A percentile compares a stretch with the other conserved stretches of the same genome.
Conservation (phyloP, 805 yeast species). For the Wickerhamomyces pijperi region DNA sequence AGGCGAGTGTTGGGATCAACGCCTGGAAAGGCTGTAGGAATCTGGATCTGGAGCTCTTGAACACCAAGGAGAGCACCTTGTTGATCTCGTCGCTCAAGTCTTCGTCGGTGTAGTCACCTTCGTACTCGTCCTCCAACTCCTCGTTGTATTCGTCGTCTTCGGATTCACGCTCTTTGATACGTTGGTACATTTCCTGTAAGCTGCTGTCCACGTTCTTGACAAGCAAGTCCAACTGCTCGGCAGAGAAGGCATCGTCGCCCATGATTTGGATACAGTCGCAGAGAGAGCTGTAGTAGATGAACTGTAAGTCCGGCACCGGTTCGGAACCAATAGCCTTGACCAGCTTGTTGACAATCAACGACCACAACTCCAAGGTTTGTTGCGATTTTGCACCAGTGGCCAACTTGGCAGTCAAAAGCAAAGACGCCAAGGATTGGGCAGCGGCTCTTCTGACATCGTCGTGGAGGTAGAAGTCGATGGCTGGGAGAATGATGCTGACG, state of each 20-base stretch:
- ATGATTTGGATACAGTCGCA: slow-evolving; percentile 54
- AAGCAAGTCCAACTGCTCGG: slow-evolving; percentile 42
- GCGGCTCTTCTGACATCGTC: slow-evolving; percentile 93
- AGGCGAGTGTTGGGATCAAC: slow-evolving; percentile 50
- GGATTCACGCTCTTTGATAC: slow-evolving; percentile 61
- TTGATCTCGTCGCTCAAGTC: slow-evolving; percentile 81
- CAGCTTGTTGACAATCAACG: slow-evolving; percentile 53
- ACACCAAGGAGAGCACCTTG: slow-evolving; percentile 58
- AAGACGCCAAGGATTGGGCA: slow-evolving; percentile 70
- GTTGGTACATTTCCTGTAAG: slow-evolving; percentile 54
- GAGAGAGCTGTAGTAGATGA: slow-evolving; percentile 66
- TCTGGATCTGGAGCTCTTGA: slow-evolving; percentile 46
- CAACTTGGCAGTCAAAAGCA: slow-evolving; percentile 49
- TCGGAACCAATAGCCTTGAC: slow-evolving; percentile 61
- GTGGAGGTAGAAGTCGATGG: slow-evolving; percentile 81
- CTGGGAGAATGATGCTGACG: slow-evolving; percentile 73
- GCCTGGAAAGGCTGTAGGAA: slow-evolving; percentile 58
- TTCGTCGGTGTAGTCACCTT: slow-evolving; percentile 77
- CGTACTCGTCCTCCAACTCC: slow-evolving; percentile 67
- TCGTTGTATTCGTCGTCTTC: slow-evolving; percentile 83
- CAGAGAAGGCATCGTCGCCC: slow-evolving; percentile 51
- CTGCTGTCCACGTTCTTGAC: slow-evolving; percentile 50
- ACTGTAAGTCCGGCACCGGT: slow-evolving; percentile 73
- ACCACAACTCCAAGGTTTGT: slow-evolving; percentile 63
- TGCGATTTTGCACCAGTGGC: slow-evolving; percentile 40